Evolutionary conservation across 2,329 filamentous ascomycete species (phyloP).

Genomic region (Penicillium aurantiogriseum): DNA sequence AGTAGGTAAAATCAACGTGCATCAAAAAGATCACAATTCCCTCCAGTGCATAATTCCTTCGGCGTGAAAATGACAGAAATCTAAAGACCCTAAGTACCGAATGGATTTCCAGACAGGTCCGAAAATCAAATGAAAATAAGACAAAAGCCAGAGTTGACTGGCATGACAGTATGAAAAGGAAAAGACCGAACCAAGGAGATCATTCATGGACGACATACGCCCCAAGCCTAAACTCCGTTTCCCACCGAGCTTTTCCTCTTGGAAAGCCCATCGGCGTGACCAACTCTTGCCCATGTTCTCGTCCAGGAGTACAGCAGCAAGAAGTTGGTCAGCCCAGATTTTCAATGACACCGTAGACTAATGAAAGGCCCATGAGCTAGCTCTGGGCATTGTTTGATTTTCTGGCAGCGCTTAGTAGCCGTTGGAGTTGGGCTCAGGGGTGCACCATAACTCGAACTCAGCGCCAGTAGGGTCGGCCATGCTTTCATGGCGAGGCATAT

Average conservation of each 20-base stretch:
- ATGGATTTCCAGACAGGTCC: background rate
- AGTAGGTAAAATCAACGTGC: background rate
- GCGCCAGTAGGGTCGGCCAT: constrained; percentile 1
- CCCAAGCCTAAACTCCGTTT: constrained; percentile 4
- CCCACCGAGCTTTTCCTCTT: constrained; percentile 1
- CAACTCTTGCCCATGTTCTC: constrained; percentile 1
- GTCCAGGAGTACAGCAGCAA: background rate
- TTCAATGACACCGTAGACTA: background rate
- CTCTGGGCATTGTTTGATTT: background rate
- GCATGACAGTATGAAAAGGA: background rate
- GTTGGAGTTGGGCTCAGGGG: background rate
- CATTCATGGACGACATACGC: background rate
- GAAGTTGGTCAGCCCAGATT: constrained; percentile 7
- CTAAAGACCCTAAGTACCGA: constrained; percentile 7
- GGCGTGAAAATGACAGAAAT: constrained; percentile 9
- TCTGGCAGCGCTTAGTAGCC: constrained; percentile 2
- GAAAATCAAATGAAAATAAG: background rate
- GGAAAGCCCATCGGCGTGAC: constrained; percentile 13
- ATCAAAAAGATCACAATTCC: constrained; percentile 8
- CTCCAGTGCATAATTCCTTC: constrained; percentile 5
- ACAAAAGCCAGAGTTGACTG: background rate
- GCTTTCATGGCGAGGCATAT: constrained; percentile 4
- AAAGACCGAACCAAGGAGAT: background rate
- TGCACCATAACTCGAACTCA: constrained; percentile 14
- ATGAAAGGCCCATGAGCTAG: background rate